Percentiles rank a stretch among this genome's conserved stretches.
These are phyloP conservation scores for Peronosclerospora sorghi DNA, from an alignment of 352 stramenopile genomes.

Conservation along the genomic window DNA sequence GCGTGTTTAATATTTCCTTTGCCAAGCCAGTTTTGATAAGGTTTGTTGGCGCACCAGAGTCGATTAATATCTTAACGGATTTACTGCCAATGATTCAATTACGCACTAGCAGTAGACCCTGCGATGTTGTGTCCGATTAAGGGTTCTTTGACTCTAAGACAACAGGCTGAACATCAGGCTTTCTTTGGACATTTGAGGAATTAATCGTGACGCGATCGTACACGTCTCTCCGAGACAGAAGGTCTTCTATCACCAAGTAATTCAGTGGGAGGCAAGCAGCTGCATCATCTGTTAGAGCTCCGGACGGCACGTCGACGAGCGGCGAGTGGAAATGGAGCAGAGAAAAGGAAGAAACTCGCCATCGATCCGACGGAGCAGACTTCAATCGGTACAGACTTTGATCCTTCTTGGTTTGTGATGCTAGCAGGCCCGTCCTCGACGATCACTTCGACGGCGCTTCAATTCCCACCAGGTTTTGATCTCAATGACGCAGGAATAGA, in stretches of 20 bases:
- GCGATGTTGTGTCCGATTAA: too few species aligned
- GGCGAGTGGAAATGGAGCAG: conserved; percentile 1
- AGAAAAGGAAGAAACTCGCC: conserved; percentile 35
- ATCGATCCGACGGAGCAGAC: conserved; percentile 17
- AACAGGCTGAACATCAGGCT: too few species aligned
- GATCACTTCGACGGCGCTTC: conserved; percentile 18
- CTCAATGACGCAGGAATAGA: conserved; percentile 38
- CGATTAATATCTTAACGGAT: too few species aligned
- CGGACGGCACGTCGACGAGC: conserved; percentile 37
- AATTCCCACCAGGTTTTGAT: conserved; percentile 50
- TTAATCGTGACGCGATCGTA: too few species aligned
- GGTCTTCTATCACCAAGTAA: neutral
- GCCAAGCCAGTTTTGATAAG: too few species aligned
- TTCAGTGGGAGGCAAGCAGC: neutral
- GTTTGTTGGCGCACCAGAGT: too few species aligned
- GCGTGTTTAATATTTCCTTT: too few species aligned
- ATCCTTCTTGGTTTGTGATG: conserved; percentile 49
- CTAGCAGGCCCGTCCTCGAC: conserved; percentile 15
- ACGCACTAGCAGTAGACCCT: too few species aligned
- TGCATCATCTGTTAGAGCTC: conserved; percentile 18
- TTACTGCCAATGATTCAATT: too few species aligned
- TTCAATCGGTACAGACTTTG: conserved; percentile 30
- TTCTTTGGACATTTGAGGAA: too few species aligned
- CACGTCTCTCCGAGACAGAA: neutral
- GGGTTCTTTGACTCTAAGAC: too few species aligned